Percentiles rank a stretch among this genome's conserved stretches.
These are phyloP conservation scores for Quercus parvula DNA, from an alignment of 306 rosid genomes.

Conservation along the genomic window DNA sequence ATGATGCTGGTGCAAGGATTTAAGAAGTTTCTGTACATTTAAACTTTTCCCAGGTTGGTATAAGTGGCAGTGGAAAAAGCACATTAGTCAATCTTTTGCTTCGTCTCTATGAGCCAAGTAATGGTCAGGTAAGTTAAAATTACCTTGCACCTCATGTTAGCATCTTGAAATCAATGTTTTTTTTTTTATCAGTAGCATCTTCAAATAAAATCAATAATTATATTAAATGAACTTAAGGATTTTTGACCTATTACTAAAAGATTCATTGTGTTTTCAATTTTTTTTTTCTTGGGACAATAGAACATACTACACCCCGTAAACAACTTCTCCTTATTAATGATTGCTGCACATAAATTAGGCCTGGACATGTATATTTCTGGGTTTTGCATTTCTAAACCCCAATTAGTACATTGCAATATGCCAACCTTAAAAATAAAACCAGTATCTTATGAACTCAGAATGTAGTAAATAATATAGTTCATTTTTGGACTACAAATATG, in stretches of 20 bases:
- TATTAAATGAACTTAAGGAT: not conserved
- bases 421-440: too few species aligned
- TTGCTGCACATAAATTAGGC: too few species aligned
- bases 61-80: conserved; percentile 47
- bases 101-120: conserved; percentile 42
- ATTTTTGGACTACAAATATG: too few species aligned
- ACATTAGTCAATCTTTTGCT: conserved; percentile 47
- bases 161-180: not conserved
- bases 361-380: too few species aligned
- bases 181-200: not conserved
- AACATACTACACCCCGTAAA: not conserved
- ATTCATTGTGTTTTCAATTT: not conserved
- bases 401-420: too few species aligned
- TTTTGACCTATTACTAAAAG: not conserved
- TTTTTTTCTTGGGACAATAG: not conserved
- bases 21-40: conserved; percentile 13
- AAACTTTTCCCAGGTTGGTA: conserved; percentile 37
- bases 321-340: not conserved
- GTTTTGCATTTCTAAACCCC: too few species aligned
- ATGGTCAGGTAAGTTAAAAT: conserved; percentile 37
- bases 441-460: too few species aligned
- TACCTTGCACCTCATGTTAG: not conserved
- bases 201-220: not conserved
- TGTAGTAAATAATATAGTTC: too few species aligned
- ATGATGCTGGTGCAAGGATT: conserved; percentile 16